These are phyloP conservation scores for Magnolia sinica DNA, from an alignment of 164 flowering plant genomes.

Conservation along the genomic window DNA sequence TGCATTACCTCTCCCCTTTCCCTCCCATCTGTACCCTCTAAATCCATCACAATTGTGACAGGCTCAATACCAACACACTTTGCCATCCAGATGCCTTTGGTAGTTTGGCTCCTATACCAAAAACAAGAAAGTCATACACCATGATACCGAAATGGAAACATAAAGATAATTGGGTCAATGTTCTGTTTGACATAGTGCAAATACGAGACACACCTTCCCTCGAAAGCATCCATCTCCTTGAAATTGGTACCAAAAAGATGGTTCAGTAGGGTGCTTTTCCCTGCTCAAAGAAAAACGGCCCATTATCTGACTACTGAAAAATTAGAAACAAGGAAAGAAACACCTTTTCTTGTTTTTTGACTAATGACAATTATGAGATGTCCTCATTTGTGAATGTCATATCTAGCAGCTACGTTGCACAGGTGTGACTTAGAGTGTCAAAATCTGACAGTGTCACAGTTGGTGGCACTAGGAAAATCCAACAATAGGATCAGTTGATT, in stretches of 20 bases:
- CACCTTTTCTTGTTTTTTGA: too few relatives aligned
- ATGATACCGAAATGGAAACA: neutral
- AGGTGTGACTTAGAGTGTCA: too few relatives aligned
- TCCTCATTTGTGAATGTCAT: neutral
- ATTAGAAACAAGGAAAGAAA: neutral
- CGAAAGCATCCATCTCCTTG: conserved; percentile 67
- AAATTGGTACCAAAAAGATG: conserved; percentile 58
- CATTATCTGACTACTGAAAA: neutral
- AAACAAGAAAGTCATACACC: neutral
- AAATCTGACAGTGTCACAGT: too few relatives aligned
- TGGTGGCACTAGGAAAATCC: too few relatives aligned
- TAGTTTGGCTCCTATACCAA: conserved; percentile 56
- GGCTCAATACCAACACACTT: conserved; percentile 61
- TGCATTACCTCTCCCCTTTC: conserved; percentile 69
- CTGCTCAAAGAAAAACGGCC: conserved; percentile 24
- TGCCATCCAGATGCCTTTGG: conserved; percentile 74
- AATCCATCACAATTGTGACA: conserved; percentile 65
- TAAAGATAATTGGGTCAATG: neutral
- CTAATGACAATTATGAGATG: too few relatives aligned
- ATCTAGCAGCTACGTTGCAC: neutral
- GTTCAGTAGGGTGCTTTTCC: conserved; percentile 71
- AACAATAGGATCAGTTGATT: too few relatives aligned
- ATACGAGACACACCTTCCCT: conserved; percentile 47
- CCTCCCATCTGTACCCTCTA: conserved; percentile 77
- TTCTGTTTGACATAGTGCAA: neutral